Conservation (phyloP, 164 flowering plant species). For the Chloranthus sessilifolius region DNA sequence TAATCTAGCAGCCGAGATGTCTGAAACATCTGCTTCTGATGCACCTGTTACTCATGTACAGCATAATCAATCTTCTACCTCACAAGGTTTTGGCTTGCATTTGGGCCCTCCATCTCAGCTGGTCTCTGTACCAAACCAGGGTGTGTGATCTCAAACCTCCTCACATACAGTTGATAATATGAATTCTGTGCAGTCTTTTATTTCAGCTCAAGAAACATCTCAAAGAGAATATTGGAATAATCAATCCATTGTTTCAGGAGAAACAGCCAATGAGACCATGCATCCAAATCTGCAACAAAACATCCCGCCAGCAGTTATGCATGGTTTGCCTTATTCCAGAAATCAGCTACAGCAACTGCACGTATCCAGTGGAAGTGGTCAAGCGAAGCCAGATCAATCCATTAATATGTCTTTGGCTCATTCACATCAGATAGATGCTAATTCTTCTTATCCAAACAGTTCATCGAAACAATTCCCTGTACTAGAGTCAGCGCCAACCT, state of each 20-base stretch:
- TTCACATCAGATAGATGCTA: slow-evolving; percentile 19
- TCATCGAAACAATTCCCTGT: slow-evolving; percentile 29
- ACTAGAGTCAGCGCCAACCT: slow-evolving; percentile 27
- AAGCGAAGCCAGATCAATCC: slow-evolving; percentile 24
- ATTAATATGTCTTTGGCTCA: slow-evolving; percentile 20
- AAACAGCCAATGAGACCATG: slow-evolving; percentile 23
- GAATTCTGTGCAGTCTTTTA: slow-evolving; percentile 31
- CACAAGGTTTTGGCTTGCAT: slow-evolving; percentile 46
- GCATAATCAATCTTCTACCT: slow-evolving; percentile 40
- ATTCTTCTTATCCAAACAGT: slow-evolving; percentile 23
- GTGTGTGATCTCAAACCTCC: slow-evolving; percentile 31
- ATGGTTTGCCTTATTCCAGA: slow-evolving; percentile 29
- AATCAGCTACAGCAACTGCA: slow-evolving; percentile 40
- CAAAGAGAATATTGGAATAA: slow-evolving; percentile 28
- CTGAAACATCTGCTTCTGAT: slow-evolving; percentile 29
- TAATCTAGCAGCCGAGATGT: slow-evolving; percentile 31
- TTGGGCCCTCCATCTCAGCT: slow-evolving; percentile 18
- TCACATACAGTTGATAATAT: slow-evolving; percentile 25
- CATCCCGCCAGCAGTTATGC: slow-evolving; percentile 21
- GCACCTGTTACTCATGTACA: slow-evolving; percentile 38
- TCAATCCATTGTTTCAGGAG: slow-evolving; percentile 25
- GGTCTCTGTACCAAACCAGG: slow-evolving; percentile 28
- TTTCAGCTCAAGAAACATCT: slow-evolving; percentile 20
- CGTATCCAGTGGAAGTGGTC: slow-evolving; percentile 24
- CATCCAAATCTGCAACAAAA: slow-evolving; percentile 25